Conservation (phyloP, 768 basidiomycete genomes). For the Lepiota brunneoincarnata region DNA sequence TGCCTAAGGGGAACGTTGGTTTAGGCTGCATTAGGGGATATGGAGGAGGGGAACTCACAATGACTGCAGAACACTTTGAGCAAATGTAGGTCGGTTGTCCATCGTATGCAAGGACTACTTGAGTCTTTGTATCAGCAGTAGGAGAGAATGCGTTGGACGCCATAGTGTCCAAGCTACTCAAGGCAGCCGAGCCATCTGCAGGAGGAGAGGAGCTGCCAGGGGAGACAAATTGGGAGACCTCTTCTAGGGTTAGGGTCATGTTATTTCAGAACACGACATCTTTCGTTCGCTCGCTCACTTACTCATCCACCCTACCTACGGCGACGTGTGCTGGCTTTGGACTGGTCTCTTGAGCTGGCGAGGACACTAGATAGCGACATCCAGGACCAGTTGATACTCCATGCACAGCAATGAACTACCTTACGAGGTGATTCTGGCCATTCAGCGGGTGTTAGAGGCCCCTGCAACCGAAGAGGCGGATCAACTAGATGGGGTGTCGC, state of each 20-base stretch:
- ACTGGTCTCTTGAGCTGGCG: background rate
- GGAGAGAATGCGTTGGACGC: conserved; percentile 16
- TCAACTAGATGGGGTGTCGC: conserved; percentile 55
- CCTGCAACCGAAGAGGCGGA: conserved; percentile 43
- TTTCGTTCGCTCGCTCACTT: background rate
- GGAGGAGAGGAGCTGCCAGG: background rate
- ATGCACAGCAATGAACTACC: conserved; percentile 47
- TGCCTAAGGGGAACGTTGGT: conserved; percentile 38
- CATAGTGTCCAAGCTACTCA: conserved; percentile 1
- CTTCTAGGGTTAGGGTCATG: conserved; percentile 23
- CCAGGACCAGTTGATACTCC: background rate
- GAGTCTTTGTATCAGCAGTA: conserved; percentile 44
- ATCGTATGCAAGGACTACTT: conserved; percentile 59
- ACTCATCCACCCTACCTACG: background rate
- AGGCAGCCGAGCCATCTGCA: background rate
- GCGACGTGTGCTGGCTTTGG: no score
- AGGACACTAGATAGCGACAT: no score
- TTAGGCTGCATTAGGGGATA: background rate
- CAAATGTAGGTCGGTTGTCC: conserved; percentile 72
- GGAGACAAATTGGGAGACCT: conserved; percentile 2
- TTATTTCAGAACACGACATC: background rate
- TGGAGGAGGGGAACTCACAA: conserved; percentile 54
- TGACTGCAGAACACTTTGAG: conserved; percentile 63
- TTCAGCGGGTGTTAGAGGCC: conserved; percentile 68
- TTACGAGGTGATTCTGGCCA: conserved; percentile 63